These are phyloP conservation scores for Giardia muris DNA, from an alignment of 208 protist genomes.

Conservation along the genomic window DNA sequence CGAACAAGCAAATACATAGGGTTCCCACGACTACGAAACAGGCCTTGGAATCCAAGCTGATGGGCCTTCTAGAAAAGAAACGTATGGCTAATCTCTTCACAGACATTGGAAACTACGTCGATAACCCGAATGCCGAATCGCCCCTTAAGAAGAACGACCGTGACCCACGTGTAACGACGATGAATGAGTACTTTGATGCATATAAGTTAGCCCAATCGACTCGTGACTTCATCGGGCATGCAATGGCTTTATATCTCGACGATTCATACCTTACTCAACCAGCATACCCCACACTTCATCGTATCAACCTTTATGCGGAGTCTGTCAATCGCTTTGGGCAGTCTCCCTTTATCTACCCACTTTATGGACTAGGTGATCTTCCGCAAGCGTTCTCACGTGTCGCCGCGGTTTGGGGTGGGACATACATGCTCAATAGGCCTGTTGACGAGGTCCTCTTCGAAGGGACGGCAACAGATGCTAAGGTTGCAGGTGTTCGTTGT, in stretches of 20 bases:
- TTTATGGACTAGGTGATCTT: conserved; percentile 95
- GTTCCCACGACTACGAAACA: conserved; percentile 82
- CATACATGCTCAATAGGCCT: conserved; percentile 92
- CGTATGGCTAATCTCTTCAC: conserved; percentile 31
- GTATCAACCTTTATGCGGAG: conserved; percentile 77
- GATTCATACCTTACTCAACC: conserved; percentile 56
- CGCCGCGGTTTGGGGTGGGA: conserved; percentile 73
- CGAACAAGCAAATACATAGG: conserved; percentile 72
- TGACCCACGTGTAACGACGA: conserved; percentile 62
- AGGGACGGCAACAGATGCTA: conserved; percentile 45
- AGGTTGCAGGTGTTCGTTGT: conserved; percentile 70
- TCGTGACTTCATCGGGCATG: conserved; percentile 89
- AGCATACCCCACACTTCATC: conserved; percentile 67
- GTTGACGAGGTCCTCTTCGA: conserved; percentile 82
- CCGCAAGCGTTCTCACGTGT: conserved; percentile 86
- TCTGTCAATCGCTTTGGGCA: conserved; percentile 67
- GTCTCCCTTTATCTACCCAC: conserved; percentile 95
- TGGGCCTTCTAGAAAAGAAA: conserved; percentile 53
- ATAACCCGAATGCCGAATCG: background rate
- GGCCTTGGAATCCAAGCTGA: conserved; percentile 74
- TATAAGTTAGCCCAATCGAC: conserved; percentile 74
- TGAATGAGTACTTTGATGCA: conserved; percentile 73
- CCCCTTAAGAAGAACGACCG: background rate
- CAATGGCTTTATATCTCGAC: conserved; percentile 59
- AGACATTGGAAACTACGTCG: background rate